phyloP scores from a whole-genome alignment of 768 basidiomycete genomes.

The Botryobasidium botryosum region DNA sequence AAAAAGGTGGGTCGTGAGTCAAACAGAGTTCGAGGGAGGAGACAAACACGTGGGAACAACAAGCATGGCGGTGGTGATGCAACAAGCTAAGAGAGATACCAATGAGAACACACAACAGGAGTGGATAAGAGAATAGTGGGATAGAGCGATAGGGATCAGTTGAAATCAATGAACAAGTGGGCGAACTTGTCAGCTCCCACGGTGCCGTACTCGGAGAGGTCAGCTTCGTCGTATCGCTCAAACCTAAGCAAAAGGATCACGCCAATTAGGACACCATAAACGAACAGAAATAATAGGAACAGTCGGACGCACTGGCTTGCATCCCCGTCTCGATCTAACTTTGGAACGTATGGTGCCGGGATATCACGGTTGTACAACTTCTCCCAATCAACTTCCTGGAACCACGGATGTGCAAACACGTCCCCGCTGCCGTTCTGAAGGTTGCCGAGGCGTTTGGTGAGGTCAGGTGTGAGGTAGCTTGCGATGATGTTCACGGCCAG shows the following conservation, averaged over 20 bases:
- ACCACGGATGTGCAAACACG: constrained; percentile 89
- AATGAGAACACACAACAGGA: constrained; percentile 6
- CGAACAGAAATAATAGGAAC: neutral
- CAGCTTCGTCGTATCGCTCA: constrained; percentile 27
- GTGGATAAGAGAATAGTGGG: constrained; percentile 3
- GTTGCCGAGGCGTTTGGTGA: constrained; percentile 81
- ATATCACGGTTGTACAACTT: constrained; percentile 71
- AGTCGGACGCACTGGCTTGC: constrained; percentile 47
- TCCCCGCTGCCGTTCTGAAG: constrained; percentile 75
- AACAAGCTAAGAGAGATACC: too few relatives aligned
- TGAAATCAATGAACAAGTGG: constrained; percentile 11
- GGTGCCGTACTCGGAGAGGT: constrained; percentile 25
- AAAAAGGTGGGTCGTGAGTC: too few relatives aligned
- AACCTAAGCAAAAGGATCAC: constrained; percentile 16
- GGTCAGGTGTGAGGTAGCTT: constrained; percentile 78
- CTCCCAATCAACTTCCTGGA: constrained; percentile 84
- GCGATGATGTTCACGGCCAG: constrained; percentile 78
- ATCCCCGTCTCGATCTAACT: constrained; percentile 84
- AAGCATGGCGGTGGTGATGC: too few relatives aligned
- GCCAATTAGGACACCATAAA: neutral
- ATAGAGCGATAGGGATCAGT: constrained; percentile 1
- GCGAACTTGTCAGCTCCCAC: constrained; percentile 19
- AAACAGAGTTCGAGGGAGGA: too few relatives aligned
- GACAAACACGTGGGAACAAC: too few relatives aligned
- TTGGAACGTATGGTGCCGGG: constrained; percentile 86